Conservation (phyloP, 176 grass and related monocot species). For the Rhipidocladum racemiflorum region DNA sequence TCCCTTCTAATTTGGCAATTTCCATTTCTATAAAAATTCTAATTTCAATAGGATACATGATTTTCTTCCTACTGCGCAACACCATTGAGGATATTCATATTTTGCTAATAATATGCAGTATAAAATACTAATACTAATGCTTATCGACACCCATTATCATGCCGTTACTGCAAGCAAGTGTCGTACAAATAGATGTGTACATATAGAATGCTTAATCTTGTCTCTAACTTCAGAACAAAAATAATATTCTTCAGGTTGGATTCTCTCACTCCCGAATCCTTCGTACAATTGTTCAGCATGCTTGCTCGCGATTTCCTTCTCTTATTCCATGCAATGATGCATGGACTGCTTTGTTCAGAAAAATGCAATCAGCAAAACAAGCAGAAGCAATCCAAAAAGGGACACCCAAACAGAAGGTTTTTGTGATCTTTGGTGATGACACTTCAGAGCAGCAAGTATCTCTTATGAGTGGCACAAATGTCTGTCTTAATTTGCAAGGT, state of each 20-base stretch:
- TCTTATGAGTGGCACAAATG: conserved; percentile 97
- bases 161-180: conserved; percentile 21
- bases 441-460: conserved; percentile 97
- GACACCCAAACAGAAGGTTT: conserved; percentile 55
- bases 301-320: conserved; percentile 72
- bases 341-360: conserved; percentile 68
- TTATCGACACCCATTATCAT: conserved; percentile 16
- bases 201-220: conserved; percentile 19
- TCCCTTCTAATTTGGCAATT: not conserved
- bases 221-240: conserved; percentile 11
- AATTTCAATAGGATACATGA: conserved; percentile 2
- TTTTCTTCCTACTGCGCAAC: not conserved
- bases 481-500: conserved; percentile 91
- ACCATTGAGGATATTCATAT: conserved; percentile 21
- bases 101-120: conserved; percentile 7
- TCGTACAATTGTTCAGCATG: conserved; percentile 78
- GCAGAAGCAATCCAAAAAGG: conserved; percentile 33
- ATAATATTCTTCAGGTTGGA: conserved; percentile 62
- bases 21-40: not conserved
- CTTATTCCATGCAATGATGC: conserved; percentile 55
- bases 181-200: not conserved
- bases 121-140: not conserved
- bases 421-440: conserved; percentile 89
- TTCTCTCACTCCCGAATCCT: conserved; percentile 90
- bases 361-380: conserved; percentile 37